These are phyloP conservation scores for Talaromyces funiculosus DNA, from an alignment of 2,329 filamentous ascomycete species.

Conservation along the genomic window DNA sequence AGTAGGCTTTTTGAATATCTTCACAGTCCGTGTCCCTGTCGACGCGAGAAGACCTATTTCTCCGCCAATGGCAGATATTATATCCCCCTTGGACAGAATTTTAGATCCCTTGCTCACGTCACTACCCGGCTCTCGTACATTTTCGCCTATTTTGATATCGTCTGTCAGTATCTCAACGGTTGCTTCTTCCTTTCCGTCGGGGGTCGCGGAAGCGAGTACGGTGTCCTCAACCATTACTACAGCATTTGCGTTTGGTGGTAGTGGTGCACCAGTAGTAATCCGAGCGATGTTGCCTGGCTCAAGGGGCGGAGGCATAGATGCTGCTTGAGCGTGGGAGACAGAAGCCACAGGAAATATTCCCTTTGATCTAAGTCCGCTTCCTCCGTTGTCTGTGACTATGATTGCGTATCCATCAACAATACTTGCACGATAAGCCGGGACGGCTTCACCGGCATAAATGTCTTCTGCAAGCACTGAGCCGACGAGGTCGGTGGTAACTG, in stretches of 20 bases:
- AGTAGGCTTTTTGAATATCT: constrained; percentile 68
- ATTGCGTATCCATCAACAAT: constrained; percentile 97
- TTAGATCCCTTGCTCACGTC: constrained; percentile 66
- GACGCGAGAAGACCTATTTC: constrained; percentile 87
- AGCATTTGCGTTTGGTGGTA: constrained; percentile 81
- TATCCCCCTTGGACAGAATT: constrained; percentile 71
- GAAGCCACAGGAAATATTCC: constrained; percentile 81
- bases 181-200: constrained; percentile 76
- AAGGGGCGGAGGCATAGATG: constrained; percentile 56
- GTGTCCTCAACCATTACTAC: constrained; percentile 99
- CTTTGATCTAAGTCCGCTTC: constrained; percentile 57
- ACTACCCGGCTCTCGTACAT: constrained; percentile 84
- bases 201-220: constrained; percentile 64
- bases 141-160: constrained; percentile 70
- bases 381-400: constrained; percentile 49
- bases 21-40: constrained; percentile 67
- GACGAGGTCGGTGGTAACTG: constrained; percentile 62
- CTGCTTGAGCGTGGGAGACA: constrained; percentile 77
- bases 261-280: constrained; percentile 89
- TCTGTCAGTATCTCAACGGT: constrained; percentile 81
- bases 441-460: constrained; percentile 71
- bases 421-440: constrained; percentile 89
- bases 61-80: constrained; percentile 80
- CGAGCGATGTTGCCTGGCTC: constrained; percentile 72
- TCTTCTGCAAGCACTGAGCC: constrained; percentile 78